Evolutionary conservation across 1,139 yeast genomes (phyloP).

Genomic region (Protomyces inouyei): DNA sequence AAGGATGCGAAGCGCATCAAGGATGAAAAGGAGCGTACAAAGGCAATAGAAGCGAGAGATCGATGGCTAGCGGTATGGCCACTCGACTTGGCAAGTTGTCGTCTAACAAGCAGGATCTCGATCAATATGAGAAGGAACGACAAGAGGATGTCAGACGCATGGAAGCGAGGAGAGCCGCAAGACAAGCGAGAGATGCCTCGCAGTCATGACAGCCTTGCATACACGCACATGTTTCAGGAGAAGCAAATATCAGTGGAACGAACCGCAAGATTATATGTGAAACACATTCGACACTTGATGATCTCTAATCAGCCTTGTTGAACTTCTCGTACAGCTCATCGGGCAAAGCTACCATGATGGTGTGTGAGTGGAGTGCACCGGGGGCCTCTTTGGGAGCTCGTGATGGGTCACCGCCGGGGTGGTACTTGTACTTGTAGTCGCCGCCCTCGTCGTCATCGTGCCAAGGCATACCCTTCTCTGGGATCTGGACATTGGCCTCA

Average conservation of each 20-base stretch:
- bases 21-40: constrained; percentile 6
- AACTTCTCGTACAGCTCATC: constrained; percentile 22
- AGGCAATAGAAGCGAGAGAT: constrained; percentile 23
- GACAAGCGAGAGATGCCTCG: constrained; percentile 6
- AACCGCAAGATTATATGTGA: too few species aligned
- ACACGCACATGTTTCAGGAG: too few species aligned
- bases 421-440: constrained; percentile 22
- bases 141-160: constrained; percentile 1
- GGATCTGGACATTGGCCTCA: constrained; percentile 16
- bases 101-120: constrained; percentile 9
- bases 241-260: too few species aligned
- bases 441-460: constrained; percentile 14
- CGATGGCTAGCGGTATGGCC: constrained; percentile 21
- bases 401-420: constrained; percentile 21
- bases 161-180: constrained; percentile 18
- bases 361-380: constrained; percentile 27
- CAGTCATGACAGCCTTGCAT: neutral
- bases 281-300: neutral
- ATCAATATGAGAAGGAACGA: constrained; percentile 16
- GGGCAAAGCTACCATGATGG: constrained; percentile 24
- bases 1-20: constrained; percentile 10
- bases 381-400: constrained; percentile 24
- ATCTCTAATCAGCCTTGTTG: constrained; percentile 13
- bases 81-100: neutral
- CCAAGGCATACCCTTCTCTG: constrained; percentile 25